Evolutionary conservation across 192 early-diverging fungal genomes (phyloP), one percentile per base, ranked within the genome.

Genomic region (Umbelopsis isabellina): DNA sequence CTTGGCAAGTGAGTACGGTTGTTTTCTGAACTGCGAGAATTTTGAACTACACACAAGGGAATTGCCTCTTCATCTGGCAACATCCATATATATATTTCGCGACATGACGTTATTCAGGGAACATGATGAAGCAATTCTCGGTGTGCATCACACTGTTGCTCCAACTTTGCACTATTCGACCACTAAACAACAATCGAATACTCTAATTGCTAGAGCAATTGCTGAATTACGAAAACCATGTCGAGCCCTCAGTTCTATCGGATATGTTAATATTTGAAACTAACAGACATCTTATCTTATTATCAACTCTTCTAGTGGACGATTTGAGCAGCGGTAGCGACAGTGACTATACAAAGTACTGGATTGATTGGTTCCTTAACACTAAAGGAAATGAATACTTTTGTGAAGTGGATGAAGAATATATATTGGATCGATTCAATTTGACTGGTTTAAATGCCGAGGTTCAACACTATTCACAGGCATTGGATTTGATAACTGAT

Each of bases 401-500:
- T 85, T 98, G 95, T 82, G 93, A 96, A 53, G 92, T 99, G n/a
- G 98, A 99, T 77, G 94, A 95, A 74, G 96, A 97, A 15, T 99
- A 95, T 79, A 94, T 99, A 65, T 80, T 93, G 65, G 98, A 99
- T 85, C 84, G 94, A 48, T 99, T 99, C 87, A 99, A 99, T 78
- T 83, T 99, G 69, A 97, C 98, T 3, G 96, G 96, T 27, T 85
- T 99, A 46, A 90, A 88, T 72, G 81, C 85, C 25, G 97, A 99
- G 70, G 94, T 99, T 15, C 90, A 89, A 65, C 89, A 96, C 77
- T 80, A 87, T 25, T 37, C 70, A 27, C 88, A 93, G 69, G 98
- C 96, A 37, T 83, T 95, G 70, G 94, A 96, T 64, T 82, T 97
- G 78, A 96, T 99, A 72, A 94, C 95, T 1, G 96, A 99, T 83